Conservation (phyloP, 768 basidiomycete species). For the Tricholoma terreum region DNA sequence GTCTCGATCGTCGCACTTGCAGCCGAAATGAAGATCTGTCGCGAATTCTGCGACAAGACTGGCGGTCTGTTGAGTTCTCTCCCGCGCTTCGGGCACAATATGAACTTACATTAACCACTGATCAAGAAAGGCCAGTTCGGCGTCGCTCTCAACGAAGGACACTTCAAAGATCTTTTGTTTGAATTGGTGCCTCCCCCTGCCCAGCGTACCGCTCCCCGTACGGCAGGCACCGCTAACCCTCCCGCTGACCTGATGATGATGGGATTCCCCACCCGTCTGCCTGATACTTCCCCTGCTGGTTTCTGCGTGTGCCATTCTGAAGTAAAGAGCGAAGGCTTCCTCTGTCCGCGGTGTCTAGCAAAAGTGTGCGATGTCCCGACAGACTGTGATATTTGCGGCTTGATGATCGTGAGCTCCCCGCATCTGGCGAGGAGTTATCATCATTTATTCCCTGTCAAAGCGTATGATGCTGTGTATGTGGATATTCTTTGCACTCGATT, state of each 20-base stretch:
- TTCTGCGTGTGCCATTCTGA: constrained; percentile 94
- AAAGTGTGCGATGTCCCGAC: constrained; percentile 98
- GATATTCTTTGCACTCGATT: neutral
- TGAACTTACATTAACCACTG: constrained; percentile 5
- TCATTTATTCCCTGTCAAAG: constrained; percentile 91
- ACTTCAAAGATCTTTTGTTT: constrained; percentile 93
- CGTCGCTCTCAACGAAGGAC: constrained; percentile 97
- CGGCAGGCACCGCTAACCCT: constrained; percentile 43
- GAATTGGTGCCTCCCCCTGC: constrained; percentile 95
- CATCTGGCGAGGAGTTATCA: constrained; percentile 96
- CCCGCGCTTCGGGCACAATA: neutral
- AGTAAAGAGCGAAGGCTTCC: constrained; percentile 88
- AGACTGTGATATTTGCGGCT: constrained; percentile 93
- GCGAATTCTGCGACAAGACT: constrained; percentile 87
- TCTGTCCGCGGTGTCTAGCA: constrained; percentile 90
- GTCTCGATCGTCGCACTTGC: constrained; percentile 92
- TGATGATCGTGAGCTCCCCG: constrained; percentile 98
- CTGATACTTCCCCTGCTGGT: constrained; percentile 76
- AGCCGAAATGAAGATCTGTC: constrained; percentile 98
- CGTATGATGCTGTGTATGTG: constrained; percentile 78
- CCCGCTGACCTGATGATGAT: constrained; percentile 97
- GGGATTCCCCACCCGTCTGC: constrained; percentile 94
- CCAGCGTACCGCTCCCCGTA: constrained; percentile 54
- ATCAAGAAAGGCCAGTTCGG: constrained; percentile 70
- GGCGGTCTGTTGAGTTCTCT: constrained; percentile 59